Evolutionary conservation across 306 rosid species (phyloP), one percentile per base, ranked within the genome.

Genomic region (Crotalaria pallida): DNA sequence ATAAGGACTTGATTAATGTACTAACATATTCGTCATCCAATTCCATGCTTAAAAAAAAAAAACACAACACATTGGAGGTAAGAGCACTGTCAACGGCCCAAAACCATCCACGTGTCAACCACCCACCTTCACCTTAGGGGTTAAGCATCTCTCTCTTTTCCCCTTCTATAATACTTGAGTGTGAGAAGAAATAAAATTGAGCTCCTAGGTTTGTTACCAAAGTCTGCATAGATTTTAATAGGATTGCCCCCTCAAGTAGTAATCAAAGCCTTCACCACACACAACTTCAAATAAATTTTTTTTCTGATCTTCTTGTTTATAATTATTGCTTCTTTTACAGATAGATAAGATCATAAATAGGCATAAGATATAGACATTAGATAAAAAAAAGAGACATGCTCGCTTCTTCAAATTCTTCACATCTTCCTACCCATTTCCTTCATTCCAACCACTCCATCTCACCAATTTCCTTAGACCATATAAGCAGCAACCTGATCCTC

Each of bases 41-140:
- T n/a, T n/a, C n/a, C n/a, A n/a, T n/a, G n/a, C n/a, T n/a, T n/a
- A n/a, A n/a, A n/a, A n/a, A n/a, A n/a, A n/a, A n/a, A n/a, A n/a
- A n/a, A n/a, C 75, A 53, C 22, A 70, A 31, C 36, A 31, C 36
- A 31, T 31, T 3, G n/a, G n/a, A n/a, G n/a, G n/a, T n/a, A n/a
- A 72, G 24, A 71, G 80, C 90, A 92, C 96, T 85, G 62, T 81
- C 77, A 51, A 78, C 78, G 93, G 96, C 5, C 40, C 1, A 6
- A 2, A 79, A 11, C 17, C 11, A 1, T 50, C 88, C 96, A 88
- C 86, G 84, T 82, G 96, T 78, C 81, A 49, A 15, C 75, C 73
- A 81, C 88, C 83, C 92, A 84, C 85, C 67, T 55, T 77, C 86
- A 72, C 81, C 90, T 92, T 87, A 79, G 60, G 53, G 79, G 85